These are phyloP conservation scores for Chytriomyces sp. DNA, from an alignment of 192 early-diverging fungal genomes.

Conservation along the genomic window DNA sequence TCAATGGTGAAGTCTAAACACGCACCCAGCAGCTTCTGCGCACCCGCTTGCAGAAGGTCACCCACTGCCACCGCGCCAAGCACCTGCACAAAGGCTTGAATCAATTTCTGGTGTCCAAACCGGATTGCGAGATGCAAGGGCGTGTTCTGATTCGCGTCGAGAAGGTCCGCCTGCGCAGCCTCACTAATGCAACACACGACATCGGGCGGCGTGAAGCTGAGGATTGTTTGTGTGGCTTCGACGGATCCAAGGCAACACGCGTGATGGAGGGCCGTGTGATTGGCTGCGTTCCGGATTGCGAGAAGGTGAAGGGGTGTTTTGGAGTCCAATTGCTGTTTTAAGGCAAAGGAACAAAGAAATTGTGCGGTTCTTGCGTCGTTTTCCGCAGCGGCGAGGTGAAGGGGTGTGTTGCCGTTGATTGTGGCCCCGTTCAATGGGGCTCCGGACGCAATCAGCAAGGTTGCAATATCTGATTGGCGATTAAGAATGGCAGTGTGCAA, in stretches of 20 bases:
- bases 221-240: background rate
- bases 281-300: background rate
- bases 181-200: no score
- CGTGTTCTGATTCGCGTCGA: background rate
- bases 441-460: background rate
- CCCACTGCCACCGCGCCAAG: background rate
- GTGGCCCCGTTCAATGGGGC: background rate
- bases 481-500: background rate
- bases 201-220: background rate
- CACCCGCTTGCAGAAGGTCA: background rate
- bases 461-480: background rate
- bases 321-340: background rate
- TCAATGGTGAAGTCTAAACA: slow-evolving; percentile 3
- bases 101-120: background rate
- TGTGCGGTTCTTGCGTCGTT: background rate
- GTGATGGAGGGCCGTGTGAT: background rate
- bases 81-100: background rate
- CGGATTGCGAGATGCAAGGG: background rate
- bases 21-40: background rate
- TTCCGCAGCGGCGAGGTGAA: background rate
- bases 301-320: background rate
- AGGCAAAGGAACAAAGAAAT: background rate
- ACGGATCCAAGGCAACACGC: background rate
- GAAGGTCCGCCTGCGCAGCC: background rate
- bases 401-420: background rate